A percentile compares a stretch with the other conserved stretches of the same genome.
Evolutionary conservation across 345 rosid genomes (phyloP).

Genomic region (Adansonia digitata): DNA sequence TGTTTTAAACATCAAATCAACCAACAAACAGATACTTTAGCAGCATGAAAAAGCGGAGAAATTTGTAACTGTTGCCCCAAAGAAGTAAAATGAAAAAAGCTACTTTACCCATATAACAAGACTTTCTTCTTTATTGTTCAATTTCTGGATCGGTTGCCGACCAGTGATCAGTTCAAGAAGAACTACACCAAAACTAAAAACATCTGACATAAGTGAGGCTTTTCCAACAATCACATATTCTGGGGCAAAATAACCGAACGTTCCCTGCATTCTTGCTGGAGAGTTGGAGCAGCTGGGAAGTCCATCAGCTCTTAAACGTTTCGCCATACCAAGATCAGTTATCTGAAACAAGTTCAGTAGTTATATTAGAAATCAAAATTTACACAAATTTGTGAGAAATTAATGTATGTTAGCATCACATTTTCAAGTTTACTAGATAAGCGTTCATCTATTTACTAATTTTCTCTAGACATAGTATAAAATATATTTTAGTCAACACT

Average conservation of each 20-base stretch:
- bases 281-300: constrained; percentile 74
- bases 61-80: too few relatives aligned
- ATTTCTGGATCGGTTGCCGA: constrained; percentile 68
- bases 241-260: constrained; percentile 45
- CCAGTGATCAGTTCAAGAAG: constrained; percentile 93
- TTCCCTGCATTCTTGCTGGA: constrained; percentile 92
- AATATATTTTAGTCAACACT: too few relatives aligned
- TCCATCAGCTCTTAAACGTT: constrained; percentile 71
- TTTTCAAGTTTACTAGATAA: neutral
- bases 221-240: constrained; percentile 78
- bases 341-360: constrained; percentile 45
- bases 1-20: neutral
- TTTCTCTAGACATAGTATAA: too few relatives aligned
- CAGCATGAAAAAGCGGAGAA: neutral
- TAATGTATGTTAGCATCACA: neutral
- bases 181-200: constrained; percentile 96
- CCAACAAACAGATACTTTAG: neutral
- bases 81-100: neutral
- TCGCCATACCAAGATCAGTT: constrained; percentile 99
- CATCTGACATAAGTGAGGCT: constrained; percentile 91
- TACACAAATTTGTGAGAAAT: neutral
- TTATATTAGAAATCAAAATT: neutral
- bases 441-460: neutral
- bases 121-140: constrained; percentile 76
- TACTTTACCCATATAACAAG: constrained; percentile 82